A percentile compares a stretch with the other conserved stretches of the same genome.
Evolutionary conservation across 2,329 filamentous ascomycete genomes (phyloP).

Genomic region (Penicillium sp.): DNA sequence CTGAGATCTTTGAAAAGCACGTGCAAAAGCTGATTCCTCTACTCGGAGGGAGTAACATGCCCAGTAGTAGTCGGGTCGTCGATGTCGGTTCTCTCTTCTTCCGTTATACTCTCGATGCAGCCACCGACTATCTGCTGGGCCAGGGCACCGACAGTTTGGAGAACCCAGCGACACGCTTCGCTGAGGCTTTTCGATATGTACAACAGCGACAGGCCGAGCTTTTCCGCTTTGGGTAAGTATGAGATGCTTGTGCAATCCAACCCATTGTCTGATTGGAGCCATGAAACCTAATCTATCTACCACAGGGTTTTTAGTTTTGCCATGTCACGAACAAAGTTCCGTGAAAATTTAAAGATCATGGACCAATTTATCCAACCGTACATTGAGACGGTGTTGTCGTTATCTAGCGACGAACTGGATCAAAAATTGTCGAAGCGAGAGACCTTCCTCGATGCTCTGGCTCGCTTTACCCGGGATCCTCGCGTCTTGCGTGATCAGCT

Average conservation of each 20-base stretch:
- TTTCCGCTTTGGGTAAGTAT: constrained; percentile 54
- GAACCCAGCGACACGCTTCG: constrained; percentile 64
- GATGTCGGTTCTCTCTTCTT: constrained; percentile 75
- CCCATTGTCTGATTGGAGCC: constrained; percentile 1
- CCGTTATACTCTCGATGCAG: constrained; percentile 73
- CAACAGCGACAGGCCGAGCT: constrained; percentile 67
- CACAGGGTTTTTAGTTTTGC: constrained; percentile 54
- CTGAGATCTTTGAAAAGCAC: constrained; percentile 77
- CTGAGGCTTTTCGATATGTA: constrained; percentile 73
- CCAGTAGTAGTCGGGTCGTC: constrained; percentile 44
- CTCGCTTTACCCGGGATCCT: constrained; percentile 63
- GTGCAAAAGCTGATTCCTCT: constrained; percentile 64
- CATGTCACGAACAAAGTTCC: constrained; percentile 61
- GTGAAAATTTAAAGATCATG: constrained; percentile 59
- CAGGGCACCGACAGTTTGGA: constrained; percentile 59
- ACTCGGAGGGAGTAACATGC: constrained; percentile 49
- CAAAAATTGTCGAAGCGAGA: constrained; percentile 65
- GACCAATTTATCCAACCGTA: constrained; percentile 71
- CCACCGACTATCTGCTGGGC: constrained; percentile 81
- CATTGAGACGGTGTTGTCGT: constrained; percentile 65
- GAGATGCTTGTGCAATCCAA: background rate
- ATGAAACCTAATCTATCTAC: constrained; percentile 8
- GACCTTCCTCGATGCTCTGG: constrained; percentile 81
- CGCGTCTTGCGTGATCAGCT: constrained; percentile 69
- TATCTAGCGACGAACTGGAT: constrained; percentile 66